Evolutionary conservation across 2,329 filamentous ascomycete species (phyloP).

Genomic region (Neofusicoccum cordaticola): DNA sequence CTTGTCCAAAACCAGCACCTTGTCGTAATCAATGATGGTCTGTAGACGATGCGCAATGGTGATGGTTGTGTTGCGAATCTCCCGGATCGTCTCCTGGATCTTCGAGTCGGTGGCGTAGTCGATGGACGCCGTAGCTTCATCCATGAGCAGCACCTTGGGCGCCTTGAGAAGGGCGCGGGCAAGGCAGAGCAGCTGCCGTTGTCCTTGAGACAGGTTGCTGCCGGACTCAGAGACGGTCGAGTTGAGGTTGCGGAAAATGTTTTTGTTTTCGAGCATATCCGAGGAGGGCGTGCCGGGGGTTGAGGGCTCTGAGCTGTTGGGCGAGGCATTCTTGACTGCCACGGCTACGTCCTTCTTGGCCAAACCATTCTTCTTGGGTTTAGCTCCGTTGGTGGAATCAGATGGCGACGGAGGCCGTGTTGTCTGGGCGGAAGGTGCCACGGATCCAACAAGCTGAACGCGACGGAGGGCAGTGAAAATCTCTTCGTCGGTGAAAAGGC

Average conservation of each 20-base stretch:
- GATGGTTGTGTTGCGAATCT: constrained; percentile 86
- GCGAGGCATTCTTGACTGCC: constrained; percentile 22
- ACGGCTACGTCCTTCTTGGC: constrained; percentile 25
- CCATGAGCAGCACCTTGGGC: constrained; percentile 95
- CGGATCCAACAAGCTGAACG: constrained; percentile 76
- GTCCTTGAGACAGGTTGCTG: constrained; percentile 91
- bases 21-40: constrained; percentile 98
- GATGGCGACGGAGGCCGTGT: constrained; percentile 28
- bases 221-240: constrained; percentile 86
- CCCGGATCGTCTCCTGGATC: constrained; percentile 95
- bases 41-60: constrained; percentile 95
- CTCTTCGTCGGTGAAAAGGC: constrained; percentile 81
- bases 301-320: constrained; percentile 29
- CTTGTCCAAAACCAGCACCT: constrained; percentile 90
- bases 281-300: constrained; percentile 34
- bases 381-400: constrained; percentile 23
- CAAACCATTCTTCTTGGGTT: constrained; percentile 3
- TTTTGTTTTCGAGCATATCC: constrained; percentile 72
- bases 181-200: constrained; percentile 90
- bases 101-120: constrained; percentile 94
- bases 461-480: constrained; percentile 83
- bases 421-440: constrained; percentile 37
- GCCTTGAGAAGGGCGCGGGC: constrained; percentile 88
- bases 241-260: constrained; percentile 83
- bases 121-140: constrained; percentile 95